Percentiles rank a stretch among this genome's conserved stretches.
Conservation (phyloP, 2,329 filamentous ascomycete species). For the Hypoxylon sp. region DNA sequence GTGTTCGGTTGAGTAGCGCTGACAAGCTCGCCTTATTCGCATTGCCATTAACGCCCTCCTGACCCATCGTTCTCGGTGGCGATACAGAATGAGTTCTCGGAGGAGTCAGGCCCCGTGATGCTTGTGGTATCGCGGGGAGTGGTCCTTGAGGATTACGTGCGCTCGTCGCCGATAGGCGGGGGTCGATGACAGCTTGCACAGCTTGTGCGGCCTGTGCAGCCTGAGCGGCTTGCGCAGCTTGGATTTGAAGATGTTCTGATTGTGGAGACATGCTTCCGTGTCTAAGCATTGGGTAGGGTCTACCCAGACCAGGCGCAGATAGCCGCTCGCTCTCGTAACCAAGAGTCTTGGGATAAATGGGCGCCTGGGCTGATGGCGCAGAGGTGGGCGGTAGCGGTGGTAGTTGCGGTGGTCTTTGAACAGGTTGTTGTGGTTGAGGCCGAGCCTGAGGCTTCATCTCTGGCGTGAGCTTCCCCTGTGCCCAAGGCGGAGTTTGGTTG, state of each 20-base stretch:
- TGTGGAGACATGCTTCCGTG: constrained; percentile 57
- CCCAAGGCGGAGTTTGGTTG: constrained; percentile 59
- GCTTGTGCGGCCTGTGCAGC: constrained; percentile 54
- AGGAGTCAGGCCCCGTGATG: constrained; percentile 56
- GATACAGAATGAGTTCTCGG: constrained; percentile 66
- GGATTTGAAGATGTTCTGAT: constrained; percentile 61
- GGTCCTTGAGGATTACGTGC: constrained; percentile 60
- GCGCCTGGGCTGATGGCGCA: constrained; percentile 38
- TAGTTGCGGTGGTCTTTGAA: constrained; percentile 41
- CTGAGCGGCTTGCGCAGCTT: constrained; percentile 58
- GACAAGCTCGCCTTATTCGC: constrained; percentile 64
- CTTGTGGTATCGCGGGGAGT: constrained; percentile 59
- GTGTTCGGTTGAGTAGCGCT: constrained; percentile 65
- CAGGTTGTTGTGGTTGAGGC: constrained; percentile 44
- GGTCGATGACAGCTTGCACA: constrained; percentile 59
- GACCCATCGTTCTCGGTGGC: constrained; percentile 61
- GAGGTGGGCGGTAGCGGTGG: constrained; percentile 41
- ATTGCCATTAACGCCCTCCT: constrained; percentile 49
- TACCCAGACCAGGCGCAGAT: constrained; percentile 43
- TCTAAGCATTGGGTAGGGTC: constrained; percentile 53
- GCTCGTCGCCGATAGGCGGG: constrained; percentile 54
- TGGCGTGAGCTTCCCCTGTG: constrained; percentile 48
- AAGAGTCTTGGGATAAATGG: constrained; percentile 47
- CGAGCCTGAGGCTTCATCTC: constrained; percentile 50
- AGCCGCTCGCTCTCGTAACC: constrained; percentile 49